These are phyloP conservation scores for Wickerhamomyces bovis DNA, from an alignment of 805 yeast genomes.

Conservation along the genomic window DNA sequence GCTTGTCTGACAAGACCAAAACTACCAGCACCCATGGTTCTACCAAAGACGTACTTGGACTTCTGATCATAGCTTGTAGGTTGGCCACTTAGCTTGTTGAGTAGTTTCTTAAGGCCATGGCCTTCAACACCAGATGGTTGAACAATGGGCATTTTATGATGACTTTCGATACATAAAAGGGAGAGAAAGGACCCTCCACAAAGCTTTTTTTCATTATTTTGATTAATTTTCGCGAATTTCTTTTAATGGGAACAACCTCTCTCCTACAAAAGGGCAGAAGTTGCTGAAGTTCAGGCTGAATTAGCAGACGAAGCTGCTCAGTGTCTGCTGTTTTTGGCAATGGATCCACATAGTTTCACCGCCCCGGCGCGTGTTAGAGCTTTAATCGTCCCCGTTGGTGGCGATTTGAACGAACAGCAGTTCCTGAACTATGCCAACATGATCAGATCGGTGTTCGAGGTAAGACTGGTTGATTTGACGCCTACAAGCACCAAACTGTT, in stretches of 20 bases:
- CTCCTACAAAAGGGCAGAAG: too few species aligned
- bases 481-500: slow-evolving; percentile 55
- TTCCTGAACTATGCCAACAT: slow-evolving; percentile 34
- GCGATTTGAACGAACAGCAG: slow-evolving; percentile 35
- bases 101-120: slow-evolving; percentile 28
- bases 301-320: too few species aligned
- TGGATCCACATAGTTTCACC: slow-evolving; percentile 44
- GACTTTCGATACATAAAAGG: not conserved
- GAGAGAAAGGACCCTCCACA: too few species aligned
- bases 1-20: slow-evolving; percentile 91
- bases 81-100: slow-evolving; percentile 63
- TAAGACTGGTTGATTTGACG: slow-evolving; percentile 69
- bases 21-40: slow-evolving; percentile 89
- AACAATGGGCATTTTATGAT: slow-evolving; percentile 10
- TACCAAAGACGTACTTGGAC: slow-evolving; percentile 66
- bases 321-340: not conserved
- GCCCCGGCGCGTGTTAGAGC: slow-evolving; percentile 63
- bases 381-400: slow-evolving; percentile 65
- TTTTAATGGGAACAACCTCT: too few species aligned
- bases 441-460: slow-evolving; percentile 49
- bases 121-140: slow-evolving; percentile 22
- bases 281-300: too few species aligned
- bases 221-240: too few species aligned
- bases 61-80: slow-evolving; percentile 66
- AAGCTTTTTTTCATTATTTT: too few species aligned